These are phyloP conservation scores for Ophiostoma novo-ulmi DNA, from an alignment of 2,329 filamentous ascomycete genomes.

Conservation along the genomic window DNA sequence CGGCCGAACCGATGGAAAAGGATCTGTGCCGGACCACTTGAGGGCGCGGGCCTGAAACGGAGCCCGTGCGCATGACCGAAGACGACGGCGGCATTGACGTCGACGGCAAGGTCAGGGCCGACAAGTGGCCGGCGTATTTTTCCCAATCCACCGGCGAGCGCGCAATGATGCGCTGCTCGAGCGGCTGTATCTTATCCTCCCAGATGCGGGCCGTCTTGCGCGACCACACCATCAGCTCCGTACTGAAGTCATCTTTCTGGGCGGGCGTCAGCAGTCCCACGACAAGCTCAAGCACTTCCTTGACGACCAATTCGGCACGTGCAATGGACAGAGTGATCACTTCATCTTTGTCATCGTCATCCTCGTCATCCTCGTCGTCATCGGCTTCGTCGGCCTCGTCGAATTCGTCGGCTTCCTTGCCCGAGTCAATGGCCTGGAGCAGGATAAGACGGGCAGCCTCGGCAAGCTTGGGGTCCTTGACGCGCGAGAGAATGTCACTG, in stretches of 20 bases:
- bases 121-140: neutral
- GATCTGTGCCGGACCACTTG: neutral
- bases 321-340: neutral
- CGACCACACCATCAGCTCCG: neutral
- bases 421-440: neutral
- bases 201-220: neutral
- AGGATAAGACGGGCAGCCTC: slow-evolving; percentile 10
- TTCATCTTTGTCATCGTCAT: neutral
- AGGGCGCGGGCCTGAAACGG: neutral
- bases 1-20: neutral
- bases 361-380: neutral
- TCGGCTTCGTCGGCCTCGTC: neutral
- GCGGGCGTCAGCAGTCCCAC: neutral
- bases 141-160: neutral
- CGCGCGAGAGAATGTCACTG: neutral
- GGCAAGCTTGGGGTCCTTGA: neutral
- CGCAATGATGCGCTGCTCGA: neutral
- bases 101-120: neutral
- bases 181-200: slow-evolving; percentile 5
- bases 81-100: neutral
- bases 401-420: neutral
- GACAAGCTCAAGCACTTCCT: neutral
- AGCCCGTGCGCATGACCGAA: neutral
- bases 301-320: neutral
- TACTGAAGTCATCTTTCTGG: neutral